Conservation (phyloP, 2,329 filamentous ascomycete genomes). For the Exophiala alcalophila region DNA sequence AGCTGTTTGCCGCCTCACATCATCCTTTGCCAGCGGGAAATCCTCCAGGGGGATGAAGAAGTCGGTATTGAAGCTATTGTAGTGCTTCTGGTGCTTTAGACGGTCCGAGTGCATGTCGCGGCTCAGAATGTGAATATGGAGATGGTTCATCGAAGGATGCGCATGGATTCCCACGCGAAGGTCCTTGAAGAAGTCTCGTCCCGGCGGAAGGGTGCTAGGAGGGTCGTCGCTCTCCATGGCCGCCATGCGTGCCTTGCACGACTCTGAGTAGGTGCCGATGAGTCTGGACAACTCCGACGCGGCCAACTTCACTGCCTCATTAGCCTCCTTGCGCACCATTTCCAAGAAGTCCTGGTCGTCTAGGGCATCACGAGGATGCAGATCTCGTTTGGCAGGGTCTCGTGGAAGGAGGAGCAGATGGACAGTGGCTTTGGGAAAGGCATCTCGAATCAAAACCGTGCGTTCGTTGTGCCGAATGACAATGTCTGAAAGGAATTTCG, state of each 20-base stretch:
- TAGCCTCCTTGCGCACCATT: conserved; percentile 59
- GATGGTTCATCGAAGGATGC: conserved; percentile 83
- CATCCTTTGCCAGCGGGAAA: conserved; percentile 69
- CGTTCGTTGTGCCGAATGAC: conserved; percentile 61
- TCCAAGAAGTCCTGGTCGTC: conserved; percentile 66
- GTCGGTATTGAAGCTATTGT: conserved; percentile 82
- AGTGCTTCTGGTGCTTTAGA: conserved; percentile 80
- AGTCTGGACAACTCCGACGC: conserved; percentile 27
- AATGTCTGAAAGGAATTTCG: conserved; percentile 59
- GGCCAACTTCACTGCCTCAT: conserved; percentile 63
- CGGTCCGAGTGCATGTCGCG: conserved; percentile 70
- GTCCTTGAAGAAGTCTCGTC: conserved; percentile 74
- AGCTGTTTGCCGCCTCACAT: conserved; percentile 59
- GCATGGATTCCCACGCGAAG: conserved; percentile 79
- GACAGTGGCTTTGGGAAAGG: conserved; percentile 79
- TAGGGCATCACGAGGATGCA: conserved; percentile 77
- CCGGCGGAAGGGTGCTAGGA: conserved; percentile 54
- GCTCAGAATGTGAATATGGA: conserved; percentile 86
- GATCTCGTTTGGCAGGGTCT: conserved; percentile 55
- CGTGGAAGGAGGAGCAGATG: conserved; percentile 88
- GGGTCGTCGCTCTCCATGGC: conserved; percentile 58
- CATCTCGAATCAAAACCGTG: conserved; percentile 76
- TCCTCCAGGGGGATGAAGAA: conserved; percentile 79
- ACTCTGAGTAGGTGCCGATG: conserved; percentile 51
- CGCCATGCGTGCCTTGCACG: conserved; percentile 58